A percentile compares a stretch with the other conserved stretches of the same genome.
Evolutionary conservation across 1,284 basidiomycete genomes (phyloP).

Genomic region (Moesziomyces sp.): DNA sequence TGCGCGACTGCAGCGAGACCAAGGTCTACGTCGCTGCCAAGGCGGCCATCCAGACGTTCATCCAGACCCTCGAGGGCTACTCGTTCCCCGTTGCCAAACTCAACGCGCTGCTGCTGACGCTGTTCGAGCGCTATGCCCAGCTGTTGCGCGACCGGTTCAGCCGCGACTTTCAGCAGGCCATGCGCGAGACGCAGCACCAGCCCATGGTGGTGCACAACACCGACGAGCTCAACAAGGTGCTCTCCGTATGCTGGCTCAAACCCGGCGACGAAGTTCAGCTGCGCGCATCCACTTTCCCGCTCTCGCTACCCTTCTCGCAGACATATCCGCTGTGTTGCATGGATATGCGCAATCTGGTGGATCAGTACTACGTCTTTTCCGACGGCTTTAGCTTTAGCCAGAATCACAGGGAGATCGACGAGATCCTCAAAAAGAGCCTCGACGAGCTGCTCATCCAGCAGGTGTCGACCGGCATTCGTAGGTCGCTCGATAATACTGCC

Average conservation of each 20-base stretch:
- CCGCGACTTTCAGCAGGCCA: slow-evolving; percentile 71
- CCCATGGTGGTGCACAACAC: slow-evolving; percentile 85
- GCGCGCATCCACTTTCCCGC: slow-evolving; percentile 72
- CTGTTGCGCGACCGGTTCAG: slow-evolving; percentile 86
- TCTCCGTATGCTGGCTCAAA: slow-evolving; percentile 84
- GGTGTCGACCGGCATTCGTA: slow-evolving; percentile 81
- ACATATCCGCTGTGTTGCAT: slow-evolving; percentile 94
- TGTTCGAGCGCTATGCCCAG: slow-evolving; percentile 90
- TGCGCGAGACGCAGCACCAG: slow-evolving; percentile 87
- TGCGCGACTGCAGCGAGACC: slow-evolving; percentile 82
- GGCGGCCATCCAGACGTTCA: slow-evolving; percentile 84
- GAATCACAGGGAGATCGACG: slow-evolving; percentile 91
- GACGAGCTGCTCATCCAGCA: slow-evolving; percentile 84
- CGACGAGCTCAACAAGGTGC: slow-evolving; percentile 79
- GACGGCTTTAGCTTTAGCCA: slow-evolving; percentile 80
- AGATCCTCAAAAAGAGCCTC: slow-evolving; percentile 88
- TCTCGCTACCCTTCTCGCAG: slow-evolving; percentile 90
- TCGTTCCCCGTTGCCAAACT: slow-evolving; percentile 85
- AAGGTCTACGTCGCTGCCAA: slow-evolving; percentile 87
- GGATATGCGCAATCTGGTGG: slow-evolving; percentile 92
- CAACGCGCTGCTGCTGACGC: slow-evolving; percentile 82
- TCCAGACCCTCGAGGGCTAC: slow-evolving; percentile 87
- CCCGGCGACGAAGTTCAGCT: slow-evolving; percentile 69
- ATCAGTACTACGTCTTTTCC: slow-evolving; percentile 95
- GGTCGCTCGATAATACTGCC: slow-evolving; percentile 74